These are phyloP conservation scores for Diaporthe caulivora DNA, from an alignment of 2,329 filamentous ascomycete species.

Conservation along the genomic window DNA sequence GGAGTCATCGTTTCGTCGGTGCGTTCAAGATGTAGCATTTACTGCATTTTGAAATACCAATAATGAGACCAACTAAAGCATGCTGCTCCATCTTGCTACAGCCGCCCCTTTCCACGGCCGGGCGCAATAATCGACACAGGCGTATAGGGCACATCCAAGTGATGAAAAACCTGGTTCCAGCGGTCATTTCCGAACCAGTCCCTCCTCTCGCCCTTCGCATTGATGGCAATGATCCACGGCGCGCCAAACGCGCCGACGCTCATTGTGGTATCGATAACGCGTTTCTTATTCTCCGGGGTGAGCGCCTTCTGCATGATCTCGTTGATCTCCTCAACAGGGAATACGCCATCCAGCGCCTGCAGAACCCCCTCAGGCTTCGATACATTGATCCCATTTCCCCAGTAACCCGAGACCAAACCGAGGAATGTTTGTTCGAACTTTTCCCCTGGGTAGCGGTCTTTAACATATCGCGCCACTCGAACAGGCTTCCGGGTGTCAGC, in stretches of 20 bases:
- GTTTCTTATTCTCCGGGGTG: slow-evolving; percentile 2
- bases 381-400: neutral
- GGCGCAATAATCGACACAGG: too few relatives aligned
- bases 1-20: too few relatives aligned
- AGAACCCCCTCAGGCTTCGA: slow-evolving; percentile 1
- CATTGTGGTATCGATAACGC: slow-evolving; percentile 2
- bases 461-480: slow-evolving; percentile 5
- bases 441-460: slow-evolving; percentile 1
- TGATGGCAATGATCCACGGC: neutral
- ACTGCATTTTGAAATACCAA: too few relatives aligned
- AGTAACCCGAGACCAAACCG: neutral
- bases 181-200: slow-evolving; percentile 17
- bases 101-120: too few relatives aligned
- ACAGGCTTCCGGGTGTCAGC: slow-evolving; percentile 47
- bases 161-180: slow-evolving; percentile 11
- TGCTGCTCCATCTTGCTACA: too few relatives aligned
- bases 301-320: slow-evolving; percentile 8
- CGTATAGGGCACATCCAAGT: neutral
- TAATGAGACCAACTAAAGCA: too few relatives aligned
- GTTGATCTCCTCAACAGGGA: neutral
- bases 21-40: too few relatives aligned
- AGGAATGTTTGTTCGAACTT: slow-evolving; percentile 11
- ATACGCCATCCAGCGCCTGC: neutral
- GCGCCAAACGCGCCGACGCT: slow-evolving; percentile 2
- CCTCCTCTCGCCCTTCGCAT: neutral